A percentile compares a stretch with the other conserved stretches of the same genome.
Conservation (phyloP, 2,329 filamentous ascomycete genomes). For the Pestalotiopsis sp. region DNA sequence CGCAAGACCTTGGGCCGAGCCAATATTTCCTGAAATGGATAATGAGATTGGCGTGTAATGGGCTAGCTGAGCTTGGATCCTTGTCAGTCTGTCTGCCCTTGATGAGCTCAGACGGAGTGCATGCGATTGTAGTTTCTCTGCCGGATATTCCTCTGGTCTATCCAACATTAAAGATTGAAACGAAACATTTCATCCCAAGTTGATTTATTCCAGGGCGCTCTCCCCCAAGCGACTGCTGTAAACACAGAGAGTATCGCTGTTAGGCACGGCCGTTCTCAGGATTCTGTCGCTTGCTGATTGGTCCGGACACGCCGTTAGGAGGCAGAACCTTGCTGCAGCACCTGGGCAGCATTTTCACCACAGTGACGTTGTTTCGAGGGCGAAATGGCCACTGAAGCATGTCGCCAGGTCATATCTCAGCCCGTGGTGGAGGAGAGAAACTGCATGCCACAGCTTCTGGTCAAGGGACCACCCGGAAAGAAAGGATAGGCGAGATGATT, state of each 20-base stretch:
- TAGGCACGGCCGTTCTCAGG: not conserved
- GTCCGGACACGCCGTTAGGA: constrained; percentile 3
- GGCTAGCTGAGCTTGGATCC: not conserved
- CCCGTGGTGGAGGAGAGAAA: not conserved
- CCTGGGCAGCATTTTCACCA: not conserved
- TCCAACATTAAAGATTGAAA: not conserved
- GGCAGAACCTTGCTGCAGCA: constrained; percentile 3
- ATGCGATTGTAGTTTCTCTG: not conserved
- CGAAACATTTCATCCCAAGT: not conserved
- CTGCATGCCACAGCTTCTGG: not conserved
- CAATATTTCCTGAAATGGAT: not conserved
- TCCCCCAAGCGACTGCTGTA: not conserved
- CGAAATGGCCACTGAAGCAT: not conserved
- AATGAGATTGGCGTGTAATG: not conserved
- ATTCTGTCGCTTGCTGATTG: not conserved
- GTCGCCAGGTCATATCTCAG: not conserved
- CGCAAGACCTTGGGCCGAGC: not conserved
- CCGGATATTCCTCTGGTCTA: not conserved
- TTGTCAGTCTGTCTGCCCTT: not conserved
- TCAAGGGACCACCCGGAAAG: not conserved
- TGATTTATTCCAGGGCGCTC: not conserved
- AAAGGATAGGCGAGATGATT: not conserved
- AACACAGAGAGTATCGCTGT: not conserved
- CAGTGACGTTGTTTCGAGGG: not conserved
- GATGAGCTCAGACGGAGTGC: not conserved